Evolutionary conservation across 306 rosid genomes (phyloP).

Genomic region (Lithocarpus polystachyus): DNA sequence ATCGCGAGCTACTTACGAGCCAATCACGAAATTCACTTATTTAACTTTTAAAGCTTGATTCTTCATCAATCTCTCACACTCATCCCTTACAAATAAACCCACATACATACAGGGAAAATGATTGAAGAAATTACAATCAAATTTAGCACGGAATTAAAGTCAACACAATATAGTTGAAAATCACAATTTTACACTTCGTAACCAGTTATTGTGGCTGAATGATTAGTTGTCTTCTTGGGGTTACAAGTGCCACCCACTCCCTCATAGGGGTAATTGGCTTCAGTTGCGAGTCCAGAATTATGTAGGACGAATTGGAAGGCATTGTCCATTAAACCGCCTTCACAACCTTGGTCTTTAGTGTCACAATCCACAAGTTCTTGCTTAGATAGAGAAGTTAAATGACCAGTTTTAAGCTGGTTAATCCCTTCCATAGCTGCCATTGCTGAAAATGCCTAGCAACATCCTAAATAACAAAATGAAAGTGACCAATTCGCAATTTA

Average conservation of each 20-base stretch:
- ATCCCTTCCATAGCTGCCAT: conserved; percentile 5
- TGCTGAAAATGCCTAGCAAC: conserved; percentile 15
- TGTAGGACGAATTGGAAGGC: not conserved
- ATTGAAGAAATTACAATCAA: too few species aligned
- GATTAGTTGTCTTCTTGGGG: not conserved
- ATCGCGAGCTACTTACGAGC: too few species aligned
- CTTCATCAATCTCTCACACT: too few species aligned
- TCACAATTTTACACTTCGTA: not conserved
- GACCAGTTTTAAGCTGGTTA: not conserved
- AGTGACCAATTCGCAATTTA: not conserved
- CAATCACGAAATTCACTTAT: too few species aligned
- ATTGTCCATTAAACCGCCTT: not conserved
- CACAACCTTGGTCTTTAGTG: conserved; percentile 1
- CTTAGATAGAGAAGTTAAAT: not conserved
- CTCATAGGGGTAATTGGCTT: not conserved
- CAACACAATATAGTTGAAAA: too few species aligned
- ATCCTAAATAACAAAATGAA: not conserved
- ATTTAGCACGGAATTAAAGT: too few species aligned
- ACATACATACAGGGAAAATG: too few species aligned
- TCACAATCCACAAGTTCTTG: conserved; percentile 15
- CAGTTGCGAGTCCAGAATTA: not conserved
- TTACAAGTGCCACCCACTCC: conserved; percentile 1
- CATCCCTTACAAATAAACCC: too few species aligned
- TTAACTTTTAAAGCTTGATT: too few species aligned
- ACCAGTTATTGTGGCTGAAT: not conserved